These are phyloP conservation scores for Pseudocercospora pini-densiflorae DNA, from an alignment of 2,329 filamentous ascomycete genomes.

Conservation along the genomic window DNA sequence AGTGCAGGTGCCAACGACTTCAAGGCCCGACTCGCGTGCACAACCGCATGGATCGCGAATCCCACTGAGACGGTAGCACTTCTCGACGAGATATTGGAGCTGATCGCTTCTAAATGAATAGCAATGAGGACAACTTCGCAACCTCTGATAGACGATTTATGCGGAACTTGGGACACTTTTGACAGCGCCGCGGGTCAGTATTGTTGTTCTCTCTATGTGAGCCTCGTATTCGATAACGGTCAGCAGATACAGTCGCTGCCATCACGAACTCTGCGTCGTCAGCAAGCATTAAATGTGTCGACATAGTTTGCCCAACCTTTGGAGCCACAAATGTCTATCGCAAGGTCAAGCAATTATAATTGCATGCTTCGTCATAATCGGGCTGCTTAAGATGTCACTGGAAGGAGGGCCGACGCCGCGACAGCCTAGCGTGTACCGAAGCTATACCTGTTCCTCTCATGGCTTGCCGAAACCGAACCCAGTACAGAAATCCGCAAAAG, in stretches of 20 bases:
- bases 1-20: slow-evolving; percentile 97
- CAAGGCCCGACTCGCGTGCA: slow-evolving; percentile 89
- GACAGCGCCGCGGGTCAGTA: neutral
- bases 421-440: neutral
- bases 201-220: too few species aligned
- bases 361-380: neutral
- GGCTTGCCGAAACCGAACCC: neutral
- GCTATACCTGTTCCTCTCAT: neutral
- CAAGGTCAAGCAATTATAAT: too few species aligned
- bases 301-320: too few species aligned
- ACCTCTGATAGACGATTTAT: neutral
- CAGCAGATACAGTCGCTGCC: too few species aligned
- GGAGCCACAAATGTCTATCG: too few species aligned
- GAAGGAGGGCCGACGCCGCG: neutral
- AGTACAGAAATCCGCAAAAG: neutral
- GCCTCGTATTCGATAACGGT: too few species aligned
- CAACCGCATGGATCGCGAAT: slow-evolving; percentile 96
- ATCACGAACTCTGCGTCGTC: too few species aligned
- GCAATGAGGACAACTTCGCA: too few species aligned
- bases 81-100: slow-evolving; percentile 73
- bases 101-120: slow-evolving; percentile 17
- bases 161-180: neutral
- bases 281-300: too few species aligned
- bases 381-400: neutral
- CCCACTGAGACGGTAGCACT: slow-evolving; percentile 88